Evolutionary conservation across 768 basidiomycete genomes (phyloP).

Genomic region (Calvatia gigantea): DNA sequence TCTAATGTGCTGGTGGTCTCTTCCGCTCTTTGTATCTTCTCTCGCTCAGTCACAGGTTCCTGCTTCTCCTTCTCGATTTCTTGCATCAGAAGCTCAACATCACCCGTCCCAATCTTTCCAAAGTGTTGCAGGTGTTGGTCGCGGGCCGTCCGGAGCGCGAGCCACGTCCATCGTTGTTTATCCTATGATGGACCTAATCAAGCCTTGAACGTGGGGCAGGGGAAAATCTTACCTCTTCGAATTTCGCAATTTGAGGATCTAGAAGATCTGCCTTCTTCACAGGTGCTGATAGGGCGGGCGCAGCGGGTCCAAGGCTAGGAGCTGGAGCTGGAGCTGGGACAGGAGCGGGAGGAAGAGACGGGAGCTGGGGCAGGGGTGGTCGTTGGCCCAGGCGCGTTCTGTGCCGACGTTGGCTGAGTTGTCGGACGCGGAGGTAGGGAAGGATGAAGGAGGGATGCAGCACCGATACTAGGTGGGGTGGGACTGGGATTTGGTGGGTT

Average conservation of each 20-base stretch:
- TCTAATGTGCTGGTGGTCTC: slow-evolving; percentile 29
- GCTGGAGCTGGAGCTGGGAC: slow-evolving; percentile 21
- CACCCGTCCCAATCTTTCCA: slow-evolving; percentile 78
- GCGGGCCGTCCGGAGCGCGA: slow-evolving; percentile 73
- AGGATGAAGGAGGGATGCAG: slow-evolving; percentile 53
- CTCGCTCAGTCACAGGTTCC: slow-evolving; percentile 23
- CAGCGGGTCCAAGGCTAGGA: slow-evolving; percentile 26
- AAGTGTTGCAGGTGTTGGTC: slow-evolving; percentile 74
- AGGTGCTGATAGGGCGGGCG: slow-evolving; percentile 21
- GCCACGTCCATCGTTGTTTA: slow-evolving; percentile 77
- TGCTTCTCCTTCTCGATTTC: slow-evolving; percentile 48
- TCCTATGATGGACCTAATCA: slow-evolving; percentile 40
- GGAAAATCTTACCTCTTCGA: slow-evolving; percentile 55
- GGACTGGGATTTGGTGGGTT: slow-evolving; percentile 21
- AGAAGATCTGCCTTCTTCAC: slow-evolving; percentile 18
- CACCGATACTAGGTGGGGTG: slow-evolving; percentile 22
- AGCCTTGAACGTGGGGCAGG: not conserved
- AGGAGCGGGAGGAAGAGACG: slow-evolving; percentile 21
- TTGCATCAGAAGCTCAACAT: slow-evolving; percentile 50
- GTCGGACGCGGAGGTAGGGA: slow-evolving; percentile 70
- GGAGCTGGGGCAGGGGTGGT: slow-evolving; percentile 12
- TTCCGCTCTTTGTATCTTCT: slow-evolving; percentile 33
- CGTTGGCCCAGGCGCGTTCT: slow-evolving; percentile 22
- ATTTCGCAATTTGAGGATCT: slow-evolving; percentile 51
- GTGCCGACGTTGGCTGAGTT: slow-evolving; percentile 26